These are phyloP conservation scores for Trichoderma brevicompactum DNA, from an alignment of 2,329 filamentous ascomycete species.

Conservation along the genomic window DNA sequence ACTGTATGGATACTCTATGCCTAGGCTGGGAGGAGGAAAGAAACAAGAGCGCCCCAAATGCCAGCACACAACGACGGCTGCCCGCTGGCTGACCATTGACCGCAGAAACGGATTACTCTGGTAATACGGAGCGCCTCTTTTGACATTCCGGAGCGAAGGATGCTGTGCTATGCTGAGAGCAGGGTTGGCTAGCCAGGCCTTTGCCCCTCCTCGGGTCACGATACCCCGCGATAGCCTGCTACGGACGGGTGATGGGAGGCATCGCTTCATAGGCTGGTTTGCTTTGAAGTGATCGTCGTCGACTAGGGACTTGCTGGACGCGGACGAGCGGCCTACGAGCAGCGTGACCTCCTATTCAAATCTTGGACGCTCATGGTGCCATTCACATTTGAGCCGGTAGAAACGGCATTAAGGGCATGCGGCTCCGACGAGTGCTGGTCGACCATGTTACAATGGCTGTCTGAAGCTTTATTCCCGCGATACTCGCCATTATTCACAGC, in stretches of 20 bases:
- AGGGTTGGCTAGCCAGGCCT: constrained; percentile 1
- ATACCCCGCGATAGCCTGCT: constrained; percentile 25
- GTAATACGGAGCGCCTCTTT: constrained; percentile 11
- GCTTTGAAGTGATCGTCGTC: constrained; percentile 11
- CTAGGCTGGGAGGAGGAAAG: neutral
- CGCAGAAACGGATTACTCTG: neutral
- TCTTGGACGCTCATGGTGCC: constrained; percentile 7
- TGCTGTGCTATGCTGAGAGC: constrained; percentile 5
- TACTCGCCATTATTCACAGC: neutral
- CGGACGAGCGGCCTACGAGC: neutral
- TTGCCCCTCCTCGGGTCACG: constrained; percentile 20
- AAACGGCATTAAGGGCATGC: constrained; percentile 25
- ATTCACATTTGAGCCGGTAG: constrained; percentile 15
- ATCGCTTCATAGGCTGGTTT: no score
- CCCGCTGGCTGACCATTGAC: neutral
- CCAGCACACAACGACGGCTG: constrained; percentile 5
- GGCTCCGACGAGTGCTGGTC: neutral
- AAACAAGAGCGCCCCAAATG: neutral
- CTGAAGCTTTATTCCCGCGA: constrained; percentile 9
- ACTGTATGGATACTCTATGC: no score
- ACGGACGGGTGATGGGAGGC: no score
- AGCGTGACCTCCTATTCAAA: constrained; percentile 5
- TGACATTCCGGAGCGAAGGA: constrained; percentile 14
- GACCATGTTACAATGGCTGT: neutral
- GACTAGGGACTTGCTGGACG: neutral